Conservation (phyloP, 1,284 basidiomycete genomes). For the Leccinum griseonigrum region DNA sequence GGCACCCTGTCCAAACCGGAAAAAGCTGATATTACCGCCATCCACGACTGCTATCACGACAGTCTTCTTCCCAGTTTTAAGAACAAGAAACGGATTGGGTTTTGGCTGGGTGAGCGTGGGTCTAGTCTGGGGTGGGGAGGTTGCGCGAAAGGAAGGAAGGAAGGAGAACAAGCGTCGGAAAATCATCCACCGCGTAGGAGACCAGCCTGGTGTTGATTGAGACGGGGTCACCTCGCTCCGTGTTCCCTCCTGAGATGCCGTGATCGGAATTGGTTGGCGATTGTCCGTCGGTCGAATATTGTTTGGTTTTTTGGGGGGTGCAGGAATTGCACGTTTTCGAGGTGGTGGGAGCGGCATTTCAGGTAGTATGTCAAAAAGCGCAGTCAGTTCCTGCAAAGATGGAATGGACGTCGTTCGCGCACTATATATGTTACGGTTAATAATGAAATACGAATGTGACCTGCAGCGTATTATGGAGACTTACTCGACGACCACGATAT, state of each 20-base stretch:
- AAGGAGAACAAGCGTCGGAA: slow-evolving; percentile 8
- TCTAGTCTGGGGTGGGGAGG: slow-evolving; percentile 26
- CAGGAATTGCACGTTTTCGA: slow-evolving; percentile 36
- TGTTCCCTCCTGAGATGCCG: slow-evolving; percentile 1
- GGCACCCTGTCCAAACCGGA: slow-evolving; percentile 83
- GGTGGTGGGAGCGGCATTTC: slow-evolving; percentile 54
- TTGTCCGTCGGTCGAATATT: slow-evolving; percentile 10
- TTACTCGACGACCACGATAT: slow-evolving; percentile 83
- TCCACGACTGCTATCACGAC: slow-evolving; percentile 91
- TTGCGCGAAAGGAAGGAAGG: slow-evolving; percentile 13
- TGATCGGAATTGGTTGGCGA: slow-evolving; percentile 12
- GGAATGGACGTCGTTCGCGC: slow-evolving; percentile 74
- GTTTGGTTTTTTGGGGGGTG: slow-evolving; percentile 16
- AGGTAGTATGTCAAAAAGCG: slow-evolving; percentile 62
- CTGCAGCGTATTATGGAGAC: slow-evolving; percentile 27
- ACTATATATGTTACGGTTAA: slow-evolving; percentile 36
- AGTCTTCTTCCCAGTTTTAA: slow-evolving; percentile 85
- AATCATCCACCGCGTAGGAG: not conserved
- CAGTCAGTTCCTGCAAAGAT: slow-evolving; percentile 62
- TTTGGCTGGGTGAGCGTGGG: slow-evolving; percentile 37
- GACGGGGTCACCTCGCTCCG: not conserved
- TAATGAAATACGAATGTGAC: not conserved
- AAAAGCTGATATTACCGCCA: slow-evolving; percentile 85
- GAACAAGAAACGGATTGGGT: slow-evolving; percentile 67
- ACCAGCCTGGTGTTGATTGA: not conserved